Evolutionary conservation across 208 protist species (phyloP).

Genomic region (Acanthamoeba triangularis): DNA sequence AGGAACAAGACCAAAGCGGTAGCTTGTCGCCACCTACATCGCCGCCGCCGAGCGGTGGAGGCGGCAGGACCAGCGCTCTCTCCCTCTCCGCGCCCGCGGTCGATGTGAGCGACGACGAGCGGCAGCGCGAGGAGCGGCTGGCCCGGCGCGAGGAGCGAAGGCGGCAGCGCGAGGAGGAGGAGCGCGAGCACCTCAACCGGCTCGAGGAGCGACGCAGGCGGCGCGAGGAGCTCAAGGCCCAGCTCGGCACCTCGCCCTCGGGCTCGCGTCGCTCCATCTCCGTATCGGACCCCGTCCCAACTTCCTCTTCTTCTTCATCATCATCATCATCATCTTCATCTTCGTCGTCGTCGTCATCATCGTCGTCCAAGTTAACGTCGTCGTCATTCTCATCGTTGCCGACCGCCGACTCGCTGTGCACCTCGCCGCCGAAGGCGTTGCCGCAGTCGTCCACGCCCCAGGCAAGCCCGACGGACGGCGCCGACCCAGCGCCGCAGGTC

Average conservation of each 20-base stretch:
- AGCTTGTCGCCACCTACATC: background rate
- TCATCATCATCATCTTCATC: too few relatives aligned
- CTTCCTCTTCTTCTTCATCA: background rate
- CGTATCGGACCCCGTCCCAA: background rate
- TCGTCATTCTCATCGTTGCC: too few relatives aligned
- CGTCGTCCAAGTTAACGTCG: background rate
- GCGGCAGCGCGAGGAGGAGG: background rate
- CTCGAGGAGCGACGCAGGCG: conserved; percentile 58
- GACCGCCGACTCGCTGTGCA: too few relatives aligned
- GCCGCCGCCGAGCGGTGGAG: background rate
- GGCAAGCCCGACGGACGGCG: too few relatives aligned
- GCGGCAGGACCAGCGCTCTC: too few relatives aligned
- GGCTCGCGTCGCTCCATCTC: background rate
- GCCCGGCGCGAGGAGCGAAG: conserved; percentile 15
- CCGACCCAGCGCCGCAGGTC: too few relatives aligned
- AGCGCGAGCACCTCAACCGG: conserved; percentile 57
- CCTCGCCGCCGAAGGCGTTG: too few relatives aligned
- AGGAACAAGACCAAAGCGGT: background rate
- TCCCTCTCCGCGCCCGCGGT: background rate
- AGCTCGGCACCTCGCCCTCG: background rate
- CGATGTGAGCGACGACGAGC: background rate
- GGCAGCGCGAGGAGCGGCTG: background rate
- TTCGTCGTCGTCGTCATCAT: background rate
- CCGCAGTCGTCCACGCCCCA: too few relatives aligned
- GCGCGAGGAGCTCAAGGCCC: conserved; percentile 57